These are phyloP conservation scores for Globisporangium abappressorium DNA, from an alignment of 352 stramenopile genomes.

Conservation along the genomic window DNA sequence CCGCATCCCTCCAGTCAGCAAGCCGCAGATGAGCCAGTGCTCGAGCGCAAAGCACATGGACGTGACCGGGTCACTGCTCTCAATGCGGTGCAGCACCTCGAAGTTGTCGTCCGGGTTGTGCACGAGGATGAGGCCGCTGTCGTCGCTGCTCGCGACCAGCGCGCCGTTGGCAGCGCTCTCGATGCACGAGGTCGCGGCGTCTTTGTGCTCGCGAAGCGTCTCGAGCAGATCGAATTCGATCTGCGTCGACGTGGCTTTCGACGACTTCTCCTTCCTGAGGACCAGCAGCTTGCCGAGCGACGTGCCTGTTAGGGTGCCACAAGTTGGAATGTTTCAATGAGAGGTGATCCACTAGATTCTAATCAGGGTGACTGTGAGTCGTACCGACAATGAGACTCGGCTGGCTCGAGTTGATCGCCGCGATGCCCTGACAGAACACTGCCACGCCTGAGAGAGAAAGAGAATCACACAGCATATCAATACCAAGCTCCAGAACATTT, in stretches of 20 bases:
- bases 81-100: slow-evolving; percentile 60
- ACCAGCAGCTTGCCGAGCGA: slow-evolving; percentile 61
- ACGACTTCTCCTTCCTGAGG: slow-evolving; percentile 47
- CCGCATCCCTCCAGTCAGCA: slow-evolving; percentile 54
- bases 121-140: slow-evolving; percentile 55
- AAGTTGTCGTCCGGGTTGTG: slow-evolving; percentile 50
- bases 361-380: not conserved
- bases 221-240: slow-evolving; percentile 56
- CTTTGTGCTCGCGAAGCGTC: slow-evolving; percentile 51
- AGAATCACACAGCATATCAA: not conserved
- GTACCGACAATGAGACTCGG: slow-evolving; percentile 48
- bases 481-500: not conserved
- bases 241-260: slow-evolving; percentile 38
- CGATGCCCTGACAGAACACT: slow-evolving; percentile 65
- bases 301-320: slow-evolving; percentile 30
- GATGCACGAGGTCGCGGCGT: slow-evolving; percentile 53
- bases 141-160: slow-evolving; percentile 58
- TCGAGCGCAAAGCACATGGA: slow-evolving; percentile 52
- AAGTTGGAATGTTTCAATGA: not conserved
- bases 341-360: not conserved
- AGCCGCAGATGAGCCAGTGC: slow-evolving; percentile 55
- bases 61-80: slow-evolving; percentile 36
- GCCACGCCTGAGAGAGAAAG: slow-evolving; percentile 27
- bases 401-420: slow-evolving; percentile 44
- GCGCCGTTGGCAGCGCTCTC: slow-evolving; percentile 38